A percentile compares a stretch with the other conserved stretches of the same genome.
Conservation (phyloP, 371 early-diverging fungal genomes). For the Batkoa obscura region DNA sequence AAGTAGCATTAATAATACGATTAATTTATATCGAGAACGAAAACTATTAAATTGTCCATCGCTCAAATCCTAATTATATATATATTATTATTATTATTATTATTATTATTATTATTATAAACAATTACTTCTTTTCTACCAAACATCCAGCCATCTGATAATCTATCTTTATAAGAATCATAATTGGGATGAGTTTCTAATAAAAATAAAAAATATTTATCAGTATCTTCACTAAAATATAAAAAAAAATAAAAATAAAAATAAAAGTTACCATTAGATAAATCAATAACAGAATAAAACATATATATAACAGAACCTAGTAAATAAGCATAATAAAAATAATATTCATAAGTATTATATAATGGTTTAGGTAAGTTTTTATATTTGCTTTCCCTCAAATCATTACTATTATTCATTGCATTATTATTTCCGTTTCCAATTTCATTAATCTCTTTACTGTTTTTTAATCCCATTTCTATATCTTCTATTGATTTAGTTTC, state of each 20-base stretch:
- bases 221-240: neutral
- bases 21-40: conserved; percentile 44
- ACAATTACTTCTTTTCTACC: conserved; percentile 22
- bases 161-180: neutral
- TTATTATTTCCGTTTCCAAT: no score
- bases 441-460: no score
- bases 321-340: conserved; percentile 44
- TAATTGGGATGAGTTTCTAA: conserved; percentile 8
- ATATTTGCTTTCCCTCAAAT: no score
- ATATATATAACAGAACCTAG: conserved; percentile 33
- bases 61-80: conserved; percentile 51
- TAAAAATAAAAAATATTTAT: neutral
- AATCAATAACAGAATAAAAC: conserved; percentile 24
- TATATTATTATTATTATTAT: neutral
- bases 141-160: conserved; percentile 37
- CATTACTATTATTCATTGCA: no score
- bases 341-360: conserved; percentile 41
- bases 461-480: no score
- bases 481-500: no score
- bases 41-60: conserved; percentile 71
- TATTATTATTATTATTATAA: conserved; percentile 1
- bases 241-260: conserved; percentile 30
- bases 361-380: conserved; percentile 8
- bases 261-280: conserved; percentile 10
- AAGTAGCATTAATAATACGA: conserved; percentile 25